Evolutionary conservation across 2,329 filamentous ascomycete genomes (phyloP).

Genomic region (Talaromyces pinophilus): DNA sequence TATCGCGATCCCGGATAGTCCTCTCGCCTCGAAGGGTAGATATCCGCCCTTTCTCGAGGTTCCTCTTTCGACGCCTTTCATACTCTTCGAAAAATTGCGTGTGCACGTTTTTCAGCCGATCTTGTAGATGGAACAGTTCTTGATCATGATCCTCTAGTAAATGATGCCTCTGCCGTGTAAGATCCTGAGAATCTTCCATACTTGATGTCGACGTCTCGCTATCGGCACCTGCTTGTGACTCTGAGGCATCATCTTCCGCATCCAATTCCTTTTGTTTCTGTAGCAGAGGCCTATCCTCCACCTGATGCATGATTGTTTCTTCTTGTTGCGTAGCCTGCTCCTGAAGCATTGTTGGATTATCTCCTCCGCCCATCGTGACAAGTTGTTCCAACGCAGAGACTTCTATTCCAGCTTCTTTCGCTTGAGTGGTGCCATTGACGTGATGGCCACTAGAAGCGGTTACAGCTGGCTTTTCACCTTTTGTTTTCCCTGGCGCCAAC

Average conservation of each 20-base stretch:
- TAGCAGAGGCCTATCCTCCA: constrained; percentile 83
- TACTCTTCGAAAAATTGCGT: constrained; percentile 80
- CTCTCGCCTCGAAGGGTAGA: constrained; percentile 54
- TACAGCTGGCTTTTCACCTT: constrained; percentile 28
- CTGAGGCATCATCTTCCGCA: constrained; percentile 71
- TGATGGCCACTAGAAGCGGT: constrained; percentile 29
- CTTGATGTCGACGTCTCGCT: constrained; percentile 46
- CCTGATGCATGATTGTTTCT: constrained; percentile 81
- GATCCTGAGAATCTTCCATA: constrained; percentile 44
- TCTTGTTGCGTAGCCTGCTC: constrained; percentile 83
- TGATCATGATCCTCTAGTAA: constrained; percentile 84
- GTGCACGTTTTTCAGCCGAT: constrained; percentile 75
- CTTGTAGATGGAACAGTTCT: constrained; percentile 75
- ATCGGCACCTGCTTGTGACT: constrained; percentile 48
- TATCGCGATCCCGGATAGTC: constrained; percentile 43
- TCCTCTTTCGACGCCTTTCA: constrained; percentile 56
- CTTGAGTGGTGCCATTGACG: constrained; percentile 38
- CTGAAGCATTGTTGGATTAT: constrained; percentile 68
- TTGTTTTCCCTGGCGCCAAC: constrained; percentile 42
- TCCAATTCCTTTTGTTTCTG: constrained; percentile 91
- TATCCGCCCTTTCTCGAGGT: constrained; percentile 48
- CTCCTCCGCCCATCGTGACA: constrained; percentile 71
- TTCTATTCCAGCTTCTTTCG: constrained; percentile 34
- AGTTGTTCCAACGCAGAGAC: constrained; percentile 70
- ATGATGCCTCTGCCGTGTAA: constrained; percentile 62